Evolutionary conservation across 306 rosid genomes (phyloP).

Genomic region (Corylus americana): DNA sequence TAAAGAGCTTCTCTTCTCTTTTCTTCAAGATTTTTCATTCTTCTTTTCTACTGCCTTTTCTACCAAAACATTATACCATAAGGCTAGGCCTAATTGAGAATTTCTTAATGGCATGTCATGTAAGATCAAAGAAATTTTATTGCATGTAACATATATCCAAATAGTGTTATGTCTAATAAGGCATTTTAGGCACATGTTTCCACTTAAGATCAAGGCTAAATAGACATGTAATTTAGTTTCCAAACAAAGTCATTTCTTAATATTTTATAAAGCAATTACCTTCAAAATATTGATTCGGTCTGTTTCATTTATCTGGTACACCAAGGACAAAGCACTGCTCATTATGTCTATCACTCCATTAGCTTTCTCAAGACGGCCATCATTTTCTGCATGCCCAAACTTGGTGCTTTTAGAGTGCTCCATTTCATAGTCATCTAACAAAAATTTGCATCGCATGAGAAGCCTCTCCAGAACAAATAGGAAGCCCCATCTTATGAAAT

Average conservation of each 20-base stretch:
- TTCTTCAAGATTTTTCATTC: too few relatives aligned
- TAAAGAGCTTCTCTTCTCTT: too few relatives aligned
- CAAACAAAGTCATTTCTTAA: not conserved
- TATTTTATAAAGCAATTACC: slow-evolving; percentile 46
- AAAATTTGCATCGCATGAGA: slow-evolving; percentile 91
- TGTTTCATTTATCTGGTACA: slow-evolving; percentile 80
- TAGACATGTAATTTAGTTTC: not conserved
- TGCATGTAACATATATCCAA: not conserved
- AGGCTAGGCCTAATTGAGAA: not conserved
- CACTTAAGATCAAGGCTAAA: not conserved
- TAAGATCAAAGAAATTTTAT: not conserved
- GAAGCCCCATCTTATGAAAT: slow-evolving; percentile 90
- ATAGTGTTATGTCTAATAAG: not conserved
- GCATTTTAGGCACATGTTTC: not conserved
- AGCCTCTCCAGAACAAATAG: slow-evolving; percentile 91
- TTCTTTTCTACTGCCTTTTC: not conserved
- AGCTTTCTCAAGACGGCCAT: slow-evolving; percentile 87
- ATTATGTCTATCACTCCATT: slow-evolving; percentile 90
- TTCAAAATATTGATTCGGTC: slow-evolving; percentile 90
- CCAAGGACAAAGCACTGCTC: slow-evolving; percentile 86
- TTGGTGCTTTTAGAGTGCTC: slow-evolving; percentile 50
- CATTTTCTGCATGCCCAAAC: slow-evolving; percentile 43
- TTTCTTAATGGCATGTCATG: not conserved
- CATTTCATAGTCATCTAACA: slow-evolving; percentile 85
- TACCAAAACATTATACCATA: not conserved